Conservation (phyloP, 2,329 filamentous ascomycete genomes). For the Neonectria punicea region DNA sequence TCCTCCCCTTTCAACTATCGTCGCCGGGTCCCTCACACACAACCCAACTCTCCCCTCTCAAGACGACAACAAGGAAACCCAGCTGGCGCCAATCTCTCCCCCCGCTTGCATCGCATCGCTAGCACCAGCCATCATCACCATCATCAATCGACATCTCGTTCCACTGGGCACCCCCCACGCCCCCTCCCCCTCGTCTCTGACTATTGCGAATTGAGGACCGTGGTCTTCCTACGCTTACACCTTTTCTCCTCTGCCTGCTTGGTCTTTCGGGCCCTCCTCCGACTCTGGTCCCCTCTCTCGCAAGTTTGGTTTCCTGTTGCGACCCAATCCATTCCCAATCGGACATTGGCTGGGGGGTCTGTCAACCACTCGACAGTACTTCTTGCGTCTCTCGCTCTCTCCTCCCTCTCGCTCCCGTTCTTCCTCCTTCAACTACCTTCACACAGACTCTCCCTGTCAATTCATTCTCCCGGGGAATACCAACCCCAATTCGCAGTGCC, state of each 20-base stretch:
- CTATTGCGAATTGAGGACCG: not conserved
- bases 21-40: not conserved
- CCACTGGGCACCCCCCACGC: conserved; percentile 36
- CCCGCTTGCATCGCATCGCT: conserved; percentile 16
- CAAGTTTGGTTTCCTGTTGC: conserved; percentile 26
- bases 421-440: conserved; percentile 26
- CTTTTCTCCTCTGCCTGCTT: conserved; percentile 18
- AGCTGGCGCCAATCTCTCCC: conserved; percentile 14
- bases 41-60: conserved; percentile 16
- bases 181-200: conserved; percentile 21
- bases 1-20: not conserved
- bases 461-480: conserved; percentile 9
- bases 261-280: conserved; percentile 24
- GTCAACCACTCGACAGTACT: conserved; percentile 9
- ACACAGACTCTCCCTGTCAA: conserved; percentile 9
- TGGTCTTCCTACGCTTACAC: conserved; percentile 9
- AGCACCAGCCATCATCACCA: conserved; percentile 27
- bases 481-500: conserved; percentile 17
- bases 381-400: conserved; percentile 12
- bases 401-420: conserved; percentile 5
- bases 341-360: conserved; percentile 31
- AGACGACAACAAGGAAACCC: conserved; percentile 10
- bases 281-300: conserved; percentile 10
- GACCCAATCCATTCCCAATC: conserved; percentile 37
- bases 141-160: conserved; percentile 44